Percentiles rank a stretch among this genome's conserved stretches.
Evolutionary conservation across 805 yeast genomes (phyloP).

Genomic region (Crinitomyces ghanaensis): DNA sequence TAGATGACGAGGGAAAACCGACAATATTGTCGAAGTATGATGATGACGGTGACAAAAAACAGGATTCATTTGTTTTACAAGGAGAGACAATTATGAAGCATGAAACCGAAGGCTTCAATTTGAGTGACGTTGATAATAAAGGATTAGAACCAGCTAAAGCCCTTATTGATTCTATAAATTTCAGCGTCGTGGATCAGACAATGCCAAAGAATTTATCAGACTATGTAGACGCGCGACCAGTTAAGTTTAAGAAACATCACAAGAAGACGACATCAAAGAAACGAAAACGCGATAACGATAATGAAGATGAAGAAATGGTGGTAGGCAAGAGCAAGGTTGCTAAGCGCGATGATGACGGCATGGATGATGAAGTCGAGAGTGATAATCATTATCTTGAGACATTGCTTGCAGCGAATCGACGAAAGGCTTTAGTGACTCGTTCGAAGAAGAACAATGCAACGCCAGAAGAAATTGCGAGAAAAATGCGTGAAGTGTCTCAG

Average conservation of each 20-base stretch:
- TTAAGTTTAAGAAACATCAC: conserved; percentile 34
- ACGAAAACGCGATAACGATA: conserved; percentile 28
- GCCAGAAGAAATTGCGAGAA: conserved; percentile 27
- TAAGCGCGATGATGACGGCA: conserved; percentile 29
- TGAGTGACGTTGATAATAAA: conserved; percentile 7
- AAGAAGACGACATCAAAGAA: conserved; percentile 29
- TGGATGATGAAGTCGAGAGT: conserved; percentile 25
- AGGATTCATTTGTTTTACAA: too few species aligned
- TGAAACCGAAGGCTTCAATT: too few species aligned
- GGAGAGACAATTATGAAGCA: too few species aligned
- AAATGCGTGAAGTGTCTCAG: conserved; percentile 25
- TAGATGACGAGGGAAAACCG: conserved; percentile 18
- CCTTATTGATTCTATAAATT: conserved; percentile 16
- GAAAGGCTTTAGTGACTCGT: conserved; percentile 1
- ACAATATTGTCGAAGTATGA: conserved; percentile 12
- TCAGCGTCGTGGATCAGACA: conserved; percentile 10
- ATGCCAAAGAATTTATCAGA: conserved; percentile 21
- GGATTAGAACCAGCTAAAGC: conserved; percentile 12
- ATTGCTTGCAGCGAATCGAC: conserved; percentile 5
- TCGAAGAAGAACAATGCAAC: conserved; percentile 4
- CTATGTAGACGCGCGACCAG: conserved; percentile 23
- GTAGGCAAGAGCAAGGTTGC: conserved; percentile 17
- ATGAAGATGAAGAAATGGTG: conserved; percentile 19
- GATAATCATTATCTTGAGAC: conserved; percentile 30
- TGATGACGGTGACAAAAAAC: conserved; percentile 22